These are phyloP conservation scores for Yamadazyma sp. DNA, from an alignment of 1,139 yeast species.

Conservation along the genomic window DNA sequence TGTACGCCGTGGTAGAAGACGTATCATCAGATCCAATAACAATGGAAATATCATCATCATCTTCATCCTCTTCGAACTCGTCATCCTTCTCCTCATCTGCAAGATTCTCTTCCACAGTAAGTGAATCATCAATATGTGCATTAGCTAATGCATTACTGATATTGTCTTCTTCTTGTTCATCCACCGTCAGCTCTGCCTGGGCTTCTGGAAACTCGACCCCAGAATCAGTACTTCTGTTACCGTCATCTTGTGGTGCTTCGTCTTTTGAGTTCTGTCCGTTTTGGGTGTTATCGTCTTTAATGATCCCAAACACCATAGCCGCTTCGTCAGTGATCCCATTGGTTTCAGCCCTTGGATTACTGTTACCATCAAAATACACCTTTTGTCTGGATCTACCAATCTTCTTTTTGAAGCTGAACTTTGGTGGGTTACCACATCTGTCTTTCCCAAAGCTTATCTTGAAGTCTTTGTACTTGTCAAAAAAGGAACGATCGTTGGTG, in stretches of 20 bases:
- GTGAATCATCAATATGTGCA: constrained; percentile 12
- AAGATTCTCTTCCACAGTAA: constrained; percentile 15
- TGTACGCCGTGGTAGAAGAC: constrained; percentile 25
- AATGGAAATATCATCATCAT: constrained; percentile 45
- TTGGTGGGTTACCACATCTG: constrained; percentile 50
- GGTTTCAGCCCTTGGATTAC: constrained; percentile 3
- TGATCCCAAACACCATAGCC: constrained; percentile 49
- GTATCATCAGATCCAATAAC: constrained; percentile 43
- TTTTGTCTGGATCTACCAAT: constrained; percentile 18
- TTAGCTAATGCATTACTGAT: constrained; percentile 4
- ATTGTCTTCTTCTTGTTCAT: not conserved
- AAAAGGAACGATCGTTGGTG: constrained; percentile 31
- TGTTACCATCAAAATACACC: constrained; percentile 14
- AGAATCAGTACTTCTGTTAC: not conserved
- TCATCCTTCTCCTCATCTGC: constrained; percentile 24
- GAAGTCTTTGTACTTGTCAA: constrained; percentile 36
- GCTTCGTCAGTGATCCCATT: constrained; percentile 38
- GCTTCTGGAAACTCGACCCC: not conserved
- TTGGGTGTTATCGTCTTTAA: constrained; percentile 21
- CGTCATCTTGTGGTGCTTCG: not conserved
- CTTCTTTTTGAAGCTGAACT: constrained; percentile 41
- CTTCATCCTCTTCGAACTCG: constrained; percentile 34
- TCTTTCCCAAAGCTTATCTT: constrained; percentile 50
- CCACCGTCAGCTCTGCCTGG: not conserved
- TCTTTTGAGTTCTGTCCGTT: constrained; percentile 1